Conservation (phyloP, 129 eudicot genomes). For the Helianthus tuberosus region DNA sequence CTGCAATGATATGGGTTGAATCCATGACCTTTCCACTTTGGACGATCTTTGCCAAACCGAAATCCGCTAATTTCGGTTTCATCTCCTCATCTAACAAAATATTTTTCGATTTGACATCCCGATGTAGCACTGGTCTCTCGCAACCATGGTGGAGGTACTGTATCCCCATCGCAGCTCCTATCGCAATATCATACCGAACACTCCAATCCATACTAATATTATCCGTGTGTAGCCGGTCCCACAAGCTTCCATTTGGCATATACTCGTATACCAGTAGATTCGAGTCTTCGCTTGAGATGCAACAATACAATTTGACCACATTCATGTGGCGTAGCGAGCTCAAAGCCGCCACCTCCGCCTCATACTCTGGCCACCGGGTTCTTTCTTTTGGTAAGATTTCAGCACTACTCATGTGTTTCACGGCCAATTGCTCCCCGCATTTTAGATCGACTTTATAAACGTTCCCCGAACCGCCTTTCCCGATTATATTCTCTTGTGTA, state of each 20-base stretch:
- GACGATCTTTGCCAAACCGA: slow-evolving; percentile 63
- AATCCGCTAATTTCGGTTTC: slow-evolving; percentile 73
- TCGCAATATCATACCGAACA: slow-evolving; percentile 53
- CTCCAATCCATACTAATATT: slow-evolving; percentile 59
- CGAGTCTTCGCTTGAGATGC: slow-evolving; percentile 67
- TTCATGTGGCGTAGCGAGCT: slow-evolving; percentile 69
- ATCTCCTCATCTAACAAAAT: slow-evolving; percentile 64
- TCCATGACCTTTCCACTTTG: slow-evolving; percentile 38
- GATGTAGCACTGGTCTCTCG: slow-evolving; percentile 61
- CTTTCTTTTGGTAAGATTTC: slow-evolving; percentile 48
- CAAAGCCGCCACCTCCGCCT: slow-evolving; percentile 67
- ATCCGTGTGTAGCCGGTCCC: slow-evolving; percentile 61
- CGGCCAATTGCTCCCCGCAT: slow-evolving; percentile 57
- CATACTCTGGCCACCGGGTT: slow-evolving; percentile 47
- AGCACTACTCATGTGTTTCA: slow-evolving; percentile 57
- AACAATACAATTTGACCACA: slow-evolving; percentile 66
- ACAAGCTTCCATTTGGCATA: slow-evolving; percentile 74
- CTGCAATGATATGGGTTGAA: slow-evolving; percentile 54
- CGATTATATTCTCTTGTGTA: slow-evolving; percentile 56
- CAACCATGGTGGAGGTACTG: slow-evolving; percentile 72
- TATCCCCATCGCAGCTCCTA: slow-evolving; percentile 65
- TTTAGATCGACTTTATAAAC: slow-evolving; percentile 51
- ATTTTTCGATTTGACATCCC: slow-evolving; percentile 72
- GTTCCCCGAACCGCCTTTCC: slow-evolving; percentile 68
- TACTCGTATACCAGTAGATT: slow-evolving; percentile 63